These are phyloP conservation scores for Globisporangium nunn DNA, from an alignment of 352 stramenopile species.

Conservation along the genomic window DNA sequence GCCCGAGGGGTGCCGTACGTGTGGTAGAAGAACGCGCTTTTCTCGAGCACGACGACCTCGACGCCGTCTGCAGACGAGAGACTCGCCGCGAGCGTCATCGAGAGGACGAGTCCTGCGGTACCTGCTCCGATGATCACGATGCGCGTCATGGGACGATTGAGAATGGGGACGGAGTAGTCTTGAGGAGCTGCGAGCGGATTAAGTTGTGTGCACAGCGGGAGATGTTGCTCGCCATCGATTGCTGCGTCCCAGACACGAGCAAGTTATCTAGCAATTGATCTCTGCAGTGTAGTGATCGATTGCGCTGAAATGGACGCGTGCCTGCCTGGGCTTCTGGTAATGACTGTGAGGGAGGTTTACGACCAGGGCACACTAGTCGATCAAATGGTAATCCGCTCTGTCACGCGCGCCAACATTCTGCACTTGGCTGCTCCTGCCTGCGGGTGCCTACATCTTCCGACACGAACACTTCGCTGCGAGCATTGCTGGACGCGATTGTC, in stretches of 20 bases:
- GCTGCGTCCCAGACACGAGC: too few relatives aligned
- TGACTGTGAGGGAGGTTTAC: neutral
- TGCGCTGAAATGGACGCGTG: too few relatives aligned
- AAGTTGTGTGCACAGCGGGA: neutral
- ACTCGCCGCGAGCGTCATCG: slow-evolving; percentile 28
- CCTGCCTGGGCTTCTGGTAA: too few relatives aligned
- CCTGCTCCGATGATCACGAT: slow-evolving; percentile 57
- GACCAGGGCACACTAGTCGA: neutral
- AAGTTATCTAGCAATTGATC: neutral
- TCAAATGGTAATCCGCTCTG: neutral
- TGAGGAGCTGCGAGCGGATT: neutral
- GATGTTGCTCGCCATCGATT: too few relatives aligned
- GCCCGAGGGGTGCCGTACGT: slow-evolving; percentile 37
- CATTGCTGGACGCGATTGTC: too few relatives aligned
- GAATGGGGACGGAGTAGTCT: neutral
- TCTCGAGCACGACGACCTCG: slow-evolving; percentile 52
- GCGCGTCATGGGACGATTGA: slow-evolving; percentile 8
- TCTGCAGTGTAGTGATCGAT: too few relatives aligned
- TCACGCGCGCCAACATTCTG: too few relatives aligned
- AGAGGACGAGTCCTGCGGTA: slow-evolving; percentile 38
- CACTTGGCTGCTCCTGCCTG: too few relatives aligned
- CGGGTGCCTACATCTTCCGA: too few relatives aligned
- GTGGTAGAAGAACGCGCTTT: slow-evolving; percentile 45
- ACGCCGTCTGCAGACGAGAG: slow-evolving; percentile 29
- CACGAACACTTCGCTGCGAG: too few relatives aligned